These are phyloP conservation scores for Gastroboletus turbinatus DNA, from an alignment of 1,284 basidiomycete genomes.

Conservation along the genomic window DNA sequence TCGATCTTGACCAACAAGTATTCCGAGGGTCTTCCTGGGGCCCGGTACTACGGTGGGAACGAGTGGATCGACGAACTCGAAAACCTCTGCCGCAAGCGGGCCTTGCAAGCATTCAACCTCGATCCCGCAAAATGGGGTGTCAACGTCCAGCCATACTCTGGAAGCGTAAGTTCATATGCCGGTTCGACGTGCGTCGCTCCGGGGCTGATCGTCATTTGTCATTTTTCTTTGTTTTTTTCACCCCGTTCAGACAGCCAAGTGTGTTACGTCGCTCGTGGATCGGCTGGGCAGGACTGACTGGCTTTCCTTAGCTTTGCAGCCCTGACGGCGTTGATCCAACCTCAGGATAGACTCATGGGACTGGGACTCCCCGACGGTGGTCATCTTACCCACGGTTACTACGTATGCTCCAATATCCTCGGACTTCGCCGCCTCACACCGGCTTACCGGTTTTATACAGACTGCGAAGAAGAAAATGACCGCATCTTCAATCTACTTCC, in stretches of 20 bases:
- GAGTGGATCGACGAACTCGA: constrained; percentile 98
- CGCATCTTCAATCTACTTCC: constrained; percentile 99
- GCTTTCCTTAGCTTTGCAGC: constrained; percentile 80
- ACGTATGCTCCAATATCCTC: constrained; percentile 51
- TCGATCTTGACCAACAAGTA: constrained; percentile 99
- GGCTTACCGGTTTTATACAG: constrained; percentile 41
- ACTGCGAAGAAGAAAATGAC: constrained; percentile 99
- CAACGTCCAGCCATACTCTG: constrained; percentile 99
- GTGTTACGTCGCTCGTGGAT: constrained; percentile 22
- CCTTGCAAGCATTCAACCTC: constrained; percentile 94
- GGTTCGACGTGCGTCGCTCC: background rate
- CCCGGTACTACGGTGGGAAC: constrained; percentile 97
- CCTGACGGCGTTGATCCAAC: constrained; percentile 94
- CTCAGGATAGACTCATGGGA: constrained; percentile 99
- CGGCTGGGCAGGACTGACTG: constrained; percentile 4
- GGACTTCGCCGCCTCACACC: constrained; percentile 30
- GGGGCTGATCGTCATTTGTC: constrained; percentile 2
- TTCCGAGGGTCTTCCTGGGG: constrained; percentile 92
- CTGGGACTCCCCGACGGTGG: constrained; percentile 98
- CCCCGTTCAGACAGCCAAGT: constrained; percentile 77
- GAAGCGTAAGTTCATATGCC: constrained; percentile 59
- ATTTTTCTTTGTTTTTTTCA: background rate
- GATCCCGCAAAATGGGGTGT: constrained; percentile 95
- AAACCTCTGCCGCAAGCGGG: constrained; percentile 92
- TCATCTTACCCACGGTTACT: constrained; percentile 97